These are phyloP conservation scores for Chlorella variabilis DNA, from an alignment of 163 green algal species.

Conservation along the genomic window DNA sequence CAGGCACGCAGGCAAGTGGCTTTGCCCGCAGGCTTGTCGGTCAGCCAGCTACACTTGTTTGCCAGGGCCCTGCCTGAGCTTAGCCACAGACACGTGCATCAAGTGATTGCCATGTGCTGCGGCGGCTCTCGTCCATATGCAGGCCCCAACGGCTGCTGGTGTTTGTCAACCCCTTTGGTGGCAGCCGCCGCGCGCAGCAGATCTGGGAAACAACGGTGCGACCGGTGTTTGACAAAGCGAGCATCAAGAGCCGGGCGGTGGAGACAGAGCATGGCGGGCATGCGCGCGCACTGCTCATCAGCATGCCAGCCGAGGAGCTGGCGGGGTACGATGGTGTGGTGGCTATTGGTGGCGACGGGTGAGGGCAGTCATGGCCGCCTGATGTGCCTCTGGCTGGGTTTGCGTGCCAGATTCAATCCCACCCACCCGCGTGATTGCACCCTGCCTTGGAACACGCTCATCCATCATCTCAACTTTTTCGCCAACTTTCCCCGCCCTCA, in stretches of 20 bases:
- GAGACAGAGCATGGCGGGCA: slow-evolving; percentile 68
- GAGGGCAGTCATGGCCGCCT: not conserved
- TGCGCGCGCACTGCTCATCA: slow-evolving; percentile 58
- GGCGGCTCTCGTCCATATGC: not conserved
- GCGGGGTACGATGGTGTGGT: slow-evolving; percentile 71
- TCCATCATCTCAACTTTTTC: too few relatives aligned
- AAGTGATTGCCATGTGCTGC: too few relatives aligned
- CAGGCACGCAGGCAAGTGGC: not conserved
- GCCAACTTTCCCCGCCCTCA: too few relatives aligned
- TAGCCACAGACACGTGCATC: too few relatives aligned
- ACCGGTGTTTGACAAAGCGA: slow-evolving; percentile 41
- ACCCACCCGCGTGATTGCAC: too few relatives aligned
- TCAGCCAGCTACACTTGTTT: too few relatives aligned
- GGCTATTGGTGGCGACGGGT: slow-evolving; percentile 80
- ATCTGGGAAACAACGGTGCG: slow-evolving; percentile 62
- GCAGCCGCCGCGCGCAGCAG: not conserved
- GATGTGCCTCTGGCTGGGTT: too few relatives aligned
- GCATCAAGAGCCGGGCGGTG: slow-evolving; percentile 57
- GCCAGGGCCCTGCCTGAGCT: too few relatives aligned
- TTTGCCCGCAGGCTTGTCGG: too few relatives aligned
- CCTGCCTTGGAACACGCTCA: too few relatives aligned
- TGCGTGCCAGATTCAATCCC: too few relatives aligned
- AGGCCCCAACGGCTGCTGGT: slow-evolving; percentile 29
- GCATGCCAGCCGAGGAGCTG: slow-evolving; percentile 62
- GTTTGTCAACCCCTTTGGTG: slow-evolving; percentile 32